These are phyloP conservation scores for Bipolaris oryzae DNA, from an alignment of 2,329 filamentous ascomycete genomes.

Conservation along the genomic window DNA sequence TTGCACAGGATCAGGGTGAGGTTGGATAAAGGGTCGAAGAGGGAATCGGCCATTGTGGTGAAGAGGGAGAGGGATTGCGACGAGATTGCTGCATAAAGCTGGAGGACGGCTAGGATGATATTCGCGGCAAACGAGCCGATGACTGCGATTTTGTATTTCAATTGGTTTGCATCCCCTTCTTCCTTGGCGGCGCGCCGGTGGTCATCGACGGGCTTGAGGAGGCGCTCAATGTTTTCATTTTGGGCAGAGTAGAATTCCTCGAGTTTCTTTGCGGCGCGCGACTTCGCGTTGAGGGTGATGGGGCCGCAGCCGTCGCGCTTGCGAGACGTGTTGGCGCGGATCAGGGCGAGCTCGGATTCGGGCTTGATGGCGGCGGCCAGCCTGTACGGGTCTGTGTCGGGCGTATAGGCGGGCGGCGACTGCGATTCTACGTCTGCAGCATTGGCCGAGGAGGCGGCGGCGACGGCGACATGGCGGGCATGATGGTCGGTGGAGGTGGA, in stretches of 20 bases:
- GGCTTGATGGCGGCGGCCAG: constrained; percentile 80
- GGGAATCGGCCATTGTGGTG: constrained; percentile 93
- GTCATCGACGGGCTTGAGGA: constrained; percentile 92
- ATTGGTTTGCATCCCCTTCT: constrained; percentile 78
- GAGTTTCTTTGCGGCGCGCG: constrained; percentile 62
- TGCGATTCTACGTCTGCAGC: constrained; percentile 53
- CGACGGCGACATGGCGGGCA: constrained; percentile 39
- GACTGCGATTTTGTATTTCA: constrained; percentile 74
- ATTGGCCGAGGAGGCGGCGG: constrained; percentile 30
- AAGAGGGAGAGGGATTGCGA: constrained; percentile 94
- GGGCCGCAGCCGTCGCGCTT: constrained; percentile 67
- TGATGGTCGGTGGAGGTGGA: constrained; percentile 40
- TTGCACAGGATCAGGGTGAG: constrained; percentile 84
- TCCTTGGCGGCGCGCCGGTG: constrained; percentile 82
- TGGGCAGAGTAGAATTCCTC: constrained; percentile 86
- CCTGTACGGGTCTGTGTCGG: constrained; percentile 79
- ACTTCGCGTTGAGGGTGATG: constrained; percentile 51
- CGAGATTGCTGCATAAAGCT: constrained; percentile 85
- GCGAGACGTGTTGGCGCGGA: constrained; percentile 79
- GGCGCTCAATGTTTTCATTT: constrained; percentile 89
- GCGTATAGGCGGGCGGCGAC: constrained; percentile 63
- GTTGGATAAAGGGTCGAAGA: constrained; percentile 93
- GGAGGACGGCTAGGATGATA: constrained; percentile 75
- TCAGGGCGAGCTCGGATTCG: constrained; percentile 73
- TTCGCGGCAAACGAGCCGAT: constrained; percentile 78